Percentiles rank a stretch among this genome's conserved stretches.
Conservation (phyloP, 2,329 filamentous ascomycete species). For the Iodosphaeria phyllophila region DNA sequence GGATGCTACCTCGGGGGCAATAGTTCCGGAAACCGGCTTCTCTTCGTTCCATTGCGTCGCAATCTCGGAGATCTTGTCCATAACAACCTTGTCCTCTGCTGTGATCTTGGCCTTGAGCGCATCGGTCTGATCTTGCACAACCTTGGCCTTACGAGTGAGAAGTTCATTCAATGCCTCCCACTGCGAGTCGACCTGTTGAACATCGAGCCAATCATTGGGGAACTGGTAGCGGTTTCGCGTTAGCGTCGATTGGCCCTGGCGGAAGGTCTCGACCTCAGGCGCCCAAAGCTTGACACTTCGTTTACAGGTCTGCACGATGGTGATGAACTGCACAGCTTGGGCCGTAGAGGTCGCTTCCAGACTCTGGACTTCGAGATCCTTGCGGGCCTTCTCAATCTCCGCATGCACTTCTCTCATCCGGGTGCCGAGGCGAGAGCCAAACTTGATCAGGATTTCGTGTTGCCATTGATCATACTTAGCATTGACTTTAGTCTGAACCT, state of each 20-base stretch:
- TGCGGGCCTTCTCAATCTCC: constrained; percentile 77
- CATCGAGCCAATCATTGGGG: constrained; percentile 81
- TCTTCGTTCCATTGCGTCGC: constrained; percentile 84
- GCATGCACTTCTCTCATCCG: constrained; percentile 85
- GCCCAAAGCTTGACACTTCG: constrained; percentile 87
- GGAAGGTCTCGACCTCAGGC: constrained; percentile 88
- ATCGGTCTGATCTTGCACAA: constrained; percentile 92
- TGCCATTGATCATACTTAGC: constrained; percentile 99
- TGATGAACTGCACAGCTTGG: constrained; percentile 96
- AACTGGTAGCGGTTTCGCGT: constrained; percentile 87
- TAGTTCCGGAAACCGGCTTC: constrained; percentile 89
- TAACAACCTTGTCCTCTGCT: constrained; percentile 82
- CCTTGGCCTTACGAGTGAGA: constrained; percentile 77
- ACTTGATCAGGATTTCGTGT: constrained; percentile 87
- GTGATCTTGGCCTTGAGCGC: constrained; percentile 86
- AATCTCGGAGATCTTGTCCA: constrained; percentile 72
- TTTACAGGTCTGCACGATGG: constrained; percentile 90
- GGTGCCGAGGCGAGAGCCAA: constrained; percentile 70
- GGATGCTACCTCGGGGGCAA: constrained; percentile 76
- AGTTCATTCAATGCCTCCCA: constrained; percentile 91
- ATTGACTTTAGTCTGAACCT: constrained; percentile 96
- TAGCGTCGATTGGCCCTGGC: constrained; percentile 85
- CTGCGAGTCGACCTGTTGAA: constrained; percentile 90
- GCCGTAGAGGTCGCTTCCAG: constrained; percentile 90
- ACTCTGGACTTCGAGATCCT: constrained; percentile 79